A percentile compares a stretch with the other conserved stretches of the same genome.
phyloP scores from a whole-genome alignment of 768 basidiomycete species.

The Collybia mongolica region DNA sequence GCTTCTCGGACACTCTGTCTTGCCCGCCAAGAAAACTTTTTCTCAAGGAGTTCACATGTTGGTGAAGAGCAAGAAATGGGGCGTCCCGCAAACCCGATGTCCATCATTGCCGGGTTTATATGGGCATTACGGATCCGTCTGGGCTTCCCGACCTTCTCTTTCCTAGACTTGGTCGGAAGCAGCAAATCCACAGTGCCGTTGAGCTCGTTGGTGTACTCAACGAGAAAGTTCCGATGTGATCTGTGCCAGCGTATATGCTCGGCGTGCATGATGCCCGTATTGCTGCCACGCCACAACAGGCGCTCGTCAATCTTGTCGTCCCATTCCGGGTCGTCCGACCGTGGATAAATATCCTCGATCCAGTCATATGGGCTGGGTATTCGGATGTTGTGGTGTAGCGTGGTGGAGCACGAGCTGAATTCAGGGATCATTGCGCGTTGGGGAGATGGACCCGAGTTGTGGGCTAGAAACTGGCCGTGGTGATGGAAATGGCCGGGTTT shows the following conservation, averaged over 20 bases:
- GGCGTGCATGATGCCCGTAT: conserved; percentile 59
- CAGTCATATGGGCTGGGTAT: conserved; percentile 47
- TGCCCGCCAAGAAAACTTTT: conserved; percentile 49
- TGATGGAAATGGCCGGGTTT: conserved; percentile 42
- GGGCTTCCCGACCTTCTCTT: conserved; percentile 32
- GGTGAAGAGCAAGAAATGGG: conserved; percentile 39
- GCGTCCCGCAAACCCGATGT: conserved; percentile 54
- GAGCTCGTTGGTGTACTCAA: conserved; percentile 40
- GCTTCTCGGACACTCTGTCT: conserved; percentile 45
- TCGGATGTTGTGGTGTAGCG: conserved; percentile 56
- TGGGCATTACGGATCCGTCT: conserved; percentile 30
- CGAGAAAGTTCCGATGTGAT: conserved; percentile 49
- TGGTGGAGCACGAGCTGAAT: conserved; percentile 51
- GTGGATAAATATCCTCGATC: conserved; percentile 38
- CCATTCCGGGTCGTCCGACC: conserved; percentile 59
- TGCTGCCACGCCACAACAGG: conserved; percentile 72
- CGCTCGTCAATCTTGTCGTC: conserved; percentile 60
- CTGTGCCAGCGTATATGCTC: conserved; percentile 41
- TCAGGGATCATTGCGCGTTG: conserved; percentile 42
- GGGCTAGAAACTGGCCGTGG: conserved; percentile 54
- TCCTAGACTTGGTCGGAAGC: conserved; percentile 22
- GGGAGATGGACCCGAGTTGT: conserved; percentile 44
- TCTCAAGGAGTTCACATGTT: conserved; percentile 43
- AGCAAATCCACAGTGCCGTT: conserved; percentile 39
- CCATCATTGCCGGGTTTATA: conserved; percentile 56